Evolutionary conservation across 352 stramenopile genomes (phyloP), one percentile per base, ranked within the genome.

Genomic region (Phytophthora pseudosyringae): DNA sequence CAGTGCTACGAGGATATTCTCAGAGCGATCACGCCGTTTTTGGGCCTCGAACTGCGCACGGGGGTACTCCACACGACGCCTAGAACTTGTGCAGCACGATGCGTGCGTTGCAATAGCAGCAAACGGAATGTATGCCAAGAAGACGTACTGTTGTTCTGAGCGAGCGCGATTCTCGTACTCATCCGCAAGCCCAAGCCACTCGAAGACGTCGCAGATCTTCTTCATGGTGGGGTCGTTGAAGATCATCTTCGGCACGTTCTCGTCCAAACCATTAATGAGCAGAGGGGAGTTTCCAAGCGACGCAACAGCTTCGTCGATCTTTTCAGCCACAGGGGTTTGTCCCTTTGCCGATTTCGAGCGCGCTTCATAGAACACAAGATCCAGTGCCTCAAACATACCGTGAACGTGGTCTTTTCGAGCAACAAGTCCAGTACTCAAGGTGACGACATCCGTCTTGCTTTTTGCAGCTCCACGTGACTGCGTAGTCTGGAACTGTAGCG

Each of bases 401-500:
- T 79, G 75, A 31, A 64, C 69, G 61, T 86, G 71, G 63, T 93
- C 80, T 62, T 89, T 88, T 62, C 82, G 73, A 62, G 75, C 72
- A 52, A 90, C 73, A 25, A 83, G 56, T 25, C 68, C 73, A 49
- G 54, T 69, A 5, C 53, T 71, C 15, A 88, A 47, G 10, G 67
- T 80, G 54, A 60, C 54, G 1, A 51, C 38, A 3, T 29, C 38
- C 5, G 59, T 44, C 7, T 62, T 67, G 35, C 36, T 48, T 40
- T 43, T 62, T 21, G 7, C 41, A 44, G 46, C 43, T 53, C 45
- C 55, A 59, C 59, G 64, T 43, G 59, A 71, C 55, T 86, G 76
- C 0, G 78, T 77, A 48, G 74, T 88, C 49, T 98, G 92, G 71
- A 99, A 98, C 76, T 99, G 97, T 4, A 99, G 79, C 4, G 92